phyloP scores from a whole-genome alignment of 2,329 filamentous ascomycete species.

The Aquanectria penicillioides region DNA sequence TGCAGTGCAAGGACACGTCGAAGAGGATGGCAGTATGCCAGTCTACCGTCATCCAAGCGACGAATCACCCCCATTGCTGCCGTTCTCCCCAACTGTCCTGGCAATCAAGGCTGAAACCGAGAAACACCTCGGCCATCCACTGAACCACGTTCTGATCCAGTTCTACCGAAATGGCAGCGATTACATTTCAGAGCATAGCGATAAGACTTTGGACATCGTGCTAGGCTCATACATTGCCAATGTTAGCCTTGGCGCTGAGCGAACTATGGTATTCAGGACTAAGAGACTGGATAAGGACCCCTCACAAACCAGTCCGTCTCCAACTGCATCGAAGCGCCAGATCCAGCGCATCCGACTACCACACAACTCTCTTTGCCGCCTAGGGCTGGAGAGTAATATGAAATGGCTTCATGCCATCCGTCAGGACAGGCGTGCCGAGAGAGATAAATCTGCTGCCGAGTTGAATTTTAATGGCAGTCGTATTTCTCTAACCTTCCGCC shows the following conservation, averaged over 20 bases:
- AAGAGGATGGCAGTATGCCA: slow-evolving; percentile 77
- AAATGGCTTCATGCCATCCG: slow-evolving; percentile 94
- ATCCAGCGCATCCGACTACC: slow-evolving; percentile 78
- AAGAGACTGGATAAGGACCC: slow-evolving; percentile 69
- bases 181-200: slow-evolving; percentile 95
- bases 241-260: slow-evolving; percentile 89
- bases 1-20: slow-evolving; percentile 82
- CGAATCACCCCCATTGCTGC: slow-evolving; percentile 79
- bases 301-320: slow-evolving; percentile 31
- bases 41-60: slow-evolving; percentile 97
- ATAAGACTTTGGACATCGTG: slow-evolving; percentile 94
- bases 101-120: slow-evolving; percentile 76
- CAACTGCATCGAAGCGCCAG: slow-evolving; percentile 51
- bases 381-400: slow-evolving; percentile 84
- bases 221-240: slow-evolving; percentile 88
- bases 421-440: slow-evolving; percentile 78
- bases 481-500: slow-evolving; percentile 91
- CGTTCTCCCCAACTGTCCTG: slow-evolving; percentile 79
- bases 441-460: slow-evolving; percentile 76
- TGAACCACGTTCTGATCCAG: slow-evolving; percentile 95
- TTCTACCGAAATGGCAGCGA: slow-evolving; percentile 90
- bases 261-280: slow-evolving; percentile 88
- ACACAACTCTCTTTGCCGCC: slow-evolving; percentile 88
- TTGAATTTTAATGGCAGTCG: slow-evolving; percentile 78
- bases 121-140: slow-evolving; percentile 75